Percentiles rank a stretch among this genome's conserved stretches.
These are phyloP conservation scores for Penicillium atrosanguineum DNA, from an alignment of 495 filamentous ascomycete genomes.

Conservation along the genomic window DNA sequence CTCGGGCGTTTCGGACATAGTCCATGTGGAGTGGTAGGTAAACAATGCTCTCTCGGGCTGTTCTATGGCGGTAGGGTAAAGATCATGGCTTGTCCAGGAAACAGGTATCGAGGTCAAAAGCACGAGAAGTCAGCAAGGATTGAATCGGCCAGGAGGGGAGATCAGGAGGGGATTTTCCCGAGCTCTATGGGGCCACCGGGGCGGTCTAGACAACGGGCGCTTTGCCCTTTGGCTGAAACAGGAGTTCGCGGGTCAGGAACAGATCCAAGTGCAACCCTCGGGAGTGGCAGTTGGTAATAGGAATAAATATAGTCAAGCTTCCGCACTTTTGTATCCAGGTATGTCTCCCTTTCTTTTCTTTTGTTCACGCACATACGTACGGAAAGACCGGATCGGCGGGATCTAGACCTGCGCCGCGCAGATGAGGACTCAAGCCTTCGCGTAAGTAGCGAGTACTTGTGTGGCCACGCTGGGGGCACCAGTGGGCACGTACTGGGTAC, in stretches of 20 bases:
- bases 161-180: conserved; percentile 29
- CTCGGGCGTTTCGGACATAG: conserved; percentile 40
- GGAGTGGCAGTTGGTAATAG: neutral
- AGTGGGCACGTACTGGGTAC: neutral
- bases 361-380: conserved; percentile 2
- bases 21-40: conserved; percentile 20
- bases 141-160: conserved; percentile 2
- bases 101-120: neutral
- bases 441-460: neutral
- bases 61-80: conserved; percentile 21
- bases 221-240: conserved; percentile 19
- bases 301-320: neutral
- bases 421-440: neutral
- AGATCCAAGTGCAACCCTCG: neutral
- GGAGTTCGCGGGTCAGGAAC: conserved; percentile 21
- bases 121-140: conserved; percentile 1
- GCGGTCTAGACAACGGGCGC: conserved; percentile 29
- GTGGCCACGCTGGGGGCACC: neutral
- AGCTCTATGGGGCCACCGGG: conserved; percentile 18
- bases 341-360: neutral
- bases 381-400: conserved; percentile 23
- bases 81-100: conserved; percentile 29
- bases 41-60: conserved; percentile 1
- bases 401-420: conserved; percentile 22
- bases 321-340: neutral